Evolutionary conservation across 31 red algal genomes (phyloP), one percentile per base, ranked within the genome.

Genomic region (Odonthalia washingtoniensis): DNA sequence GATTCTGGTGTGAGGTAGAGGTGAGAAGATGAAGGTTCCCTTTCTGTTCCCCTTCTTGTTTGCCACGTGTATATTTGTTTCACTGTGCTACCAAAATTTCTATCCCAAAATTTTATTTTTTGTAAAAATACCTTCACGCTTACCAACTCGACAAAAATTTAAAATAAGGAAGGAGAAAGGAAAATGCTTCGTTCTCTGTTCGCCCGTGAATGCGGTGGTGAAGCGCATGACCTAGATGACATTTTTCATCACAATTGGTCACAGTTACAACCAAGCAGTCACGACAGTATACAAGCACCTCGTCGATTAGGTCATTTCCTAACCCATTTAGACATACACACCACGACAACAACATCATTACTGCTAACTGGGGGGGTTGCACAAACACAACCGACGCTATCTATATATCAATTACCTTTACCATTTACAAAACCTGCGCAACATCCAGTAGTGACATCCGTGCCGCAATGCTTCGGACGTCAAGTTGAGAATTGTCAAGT

Each of bases 141-240:
- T n/a, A n/a, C n/a, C n/a, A n/a, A n/a, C n/a, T n/a, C n/a, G n/a
- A n/a, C n/a, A n/a, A n/a, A n/a, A n/a, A n/a, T n/a, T n/a, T n/a
- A n/a, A n/a, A n/a, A n/a, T n/a, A n/a, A n/a, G 66, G 3, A 70
- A 33, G 24, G 40, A 4, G 3, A 30, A 70, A 31, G 6, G 24
- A 1, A 14, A 62, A 83, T 83, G 80, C 64, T 45, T 2, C 34
- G 65, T 9, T 43, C 69, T 16, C 80, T 83, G 27, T 36, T 43
- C 26, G 80, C 80, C 3, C 80, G 80, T 35, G 80, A 83, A 70
- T 70, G 80, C 64, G 80, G 80, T 14, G 60, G 69, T 36, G 80
- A 83, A 12, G 80, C 67, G 34, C 64, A 44, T 40, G 62, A 43
- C 0, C 31, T 83, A 6, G 80, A 83, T 43, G 80, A 83, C 17